Base-by-base conservation (phyloP, 2,329 filamentous ascomycete genomes). In the Sordariomycetes sp. region DNA sequence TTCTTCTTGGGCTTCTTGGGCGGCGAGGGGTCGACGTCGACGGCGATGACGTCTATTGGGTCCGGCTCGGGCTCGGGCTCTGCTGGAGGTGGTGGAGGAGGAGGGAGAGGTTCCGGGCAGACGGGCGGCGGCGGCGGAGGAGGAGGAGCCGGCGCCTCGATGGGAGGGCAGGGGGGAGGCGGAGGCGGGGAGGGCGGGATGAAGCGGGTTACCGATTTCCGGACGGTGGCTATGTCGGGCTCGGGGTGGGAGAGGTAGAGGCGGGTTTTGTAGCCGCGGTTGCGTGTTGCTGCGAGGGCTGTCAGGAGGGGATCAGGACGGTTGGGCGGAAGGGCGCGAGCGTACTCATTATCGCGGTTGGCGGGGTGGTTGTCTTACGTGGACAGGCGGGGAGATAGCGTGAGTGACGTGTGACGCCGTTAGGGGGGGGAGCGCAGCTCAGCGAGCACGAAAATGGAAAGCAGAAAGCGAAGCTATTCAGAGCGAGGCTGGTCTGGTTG, bases 241-340 rank as follows among this genome's bases (percentile, higher is more conserved):
- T 54, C 55, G 7, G 61, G 59, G 27, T 58, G 58, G 26, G 55
- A 48, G 26, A 65, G 55, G 39, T 65, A 65, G 45, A 65, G 50
- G 38, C 57, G 58, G 49, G 61, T 64, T 49, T 64, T 65, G 41
- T 39, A 27, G 39, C 44, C 35, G n/a, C 20, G 23, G 11, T 11
- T 11, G 9, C 27, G 25, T n/a, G 28, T 17, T 12, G 32, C 32
- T 34, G 32, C 5, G 12, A 5, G 17, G 25, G 24, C n/a, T n/a
- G n/a, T n/a, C n/a, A n/a, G n/a, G n/a, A n/a, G n/a, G n/a, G n/a
- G n/a, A n/a, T n/a, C n/a, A n/a, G n/a, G n/a, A n/a, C n/a, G n/a
- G n/a, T n/a, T n/a, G n/a, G n/a, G n/a, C n/a, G n/a, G n/a, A n/a
- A n/a, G n/a, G n/a, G n/a, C n/a, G n/a, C n/a, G n/a, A n/a, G n/a